Percentiles rank a stretch among this genome's conserved stretches.
These are phyloP conservation scores for Lippia alba DNA, from an alignment of 305 asterid species.

Conservation along the genomic window DNA sequence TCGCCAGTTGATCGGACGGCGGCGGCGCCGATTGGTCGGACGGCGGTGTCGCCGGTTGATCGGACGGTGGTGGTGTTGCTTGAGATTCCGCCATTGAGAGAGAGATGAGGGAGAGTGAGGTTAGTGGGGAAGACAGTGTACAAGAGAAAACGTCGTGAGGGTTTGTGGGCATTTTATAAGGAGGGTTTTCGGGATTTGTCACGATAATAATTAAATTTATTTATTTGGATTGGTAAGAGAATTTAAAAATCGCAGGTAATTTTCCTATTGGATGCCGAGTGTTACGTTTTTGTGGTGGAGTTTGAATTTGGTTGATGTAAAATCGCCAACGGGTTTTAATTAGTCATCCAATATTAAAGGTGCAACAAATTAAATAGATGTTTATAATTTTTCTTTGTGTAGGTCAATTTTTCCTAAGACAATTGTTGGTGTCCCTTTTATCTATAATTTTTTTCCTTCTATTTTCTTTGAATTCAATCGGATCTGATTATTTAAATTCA, in stretches of 20 bases:
- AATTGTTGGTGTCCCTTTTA: too few relatives aligned
- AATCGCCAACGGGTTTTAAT: not conserved
- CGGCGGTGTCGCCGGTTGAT: conserved; percentile 16
- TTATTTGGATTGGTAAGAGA: not conserved
- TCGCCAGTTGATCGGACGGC: too few relatives aligned
- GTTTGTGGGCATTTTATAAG: conserved; percentile 29
- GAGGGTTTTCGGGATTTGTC: conserved; percentile 25
- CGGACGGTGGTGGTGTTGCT: conserved; percentile 33
- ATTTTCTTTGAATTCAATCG: too few relatives aligned
- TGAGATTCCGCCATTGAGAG: conserved; percentile 56
- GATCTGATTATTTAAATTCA: too few relatives aligned
- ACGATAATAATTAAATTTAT: not conserved
- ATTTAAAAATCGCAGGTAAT: not conserved
- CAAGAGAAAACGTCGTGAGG: not conserved
- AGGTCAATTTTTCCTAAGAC: too few relatives aligned
- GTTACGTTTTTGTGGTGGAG: conserved; percentile 4
- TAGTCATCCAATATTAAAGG: not conserved
- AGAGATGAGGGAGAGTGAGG: not conserved
- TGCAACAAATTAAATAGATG: not conserved
- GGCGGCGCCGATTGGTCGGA: conserved; percentile 38
- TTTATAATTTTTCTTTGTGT: too few relatives aligned
- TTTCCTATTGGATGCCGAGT: not conserved
- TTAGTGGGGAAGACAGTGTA: not conserved
- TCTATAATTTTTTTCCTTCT: too few relatives aligned
- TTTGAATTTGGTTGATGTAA: conserved; percentile 8